Percentiles rank a stretch among this genome's conserved stretches.
phyloP scores from a whole-genome alignment of 306 rosid species.

The Prunus fruticosa region DNA sequence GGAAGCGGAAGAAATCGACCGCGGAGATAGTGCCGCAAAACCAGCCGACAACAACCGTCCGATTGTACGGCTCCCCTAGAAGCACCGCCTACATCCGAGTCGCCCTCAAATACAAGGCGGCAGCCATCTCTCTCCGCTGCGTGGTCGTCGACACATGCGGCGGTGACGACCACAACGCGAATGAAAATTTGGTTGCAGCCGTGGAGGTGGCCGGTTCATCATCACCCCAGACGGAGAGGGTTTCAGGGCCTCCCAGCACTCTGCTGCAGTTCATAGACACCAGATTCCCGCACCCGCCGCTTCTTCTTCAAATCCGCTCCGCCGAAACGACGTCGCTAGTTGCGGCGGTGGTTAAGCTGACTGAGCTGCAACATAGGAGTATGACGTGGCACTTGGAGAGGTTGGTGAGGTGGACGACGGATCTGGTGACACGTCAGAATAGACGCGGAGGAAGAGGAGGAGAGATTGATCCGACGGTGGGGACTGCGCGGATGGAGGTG shows the following conservation, averaged over 20 bases:
- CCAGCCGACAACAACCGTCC: conserved; percentile 39
- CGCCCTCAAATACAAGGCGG: conserved; percentile 62
- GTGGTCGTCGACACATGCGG: background rate
- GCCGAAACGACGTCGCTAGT: conserved; percentile 35
- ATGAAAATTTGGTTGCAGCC: background rate
- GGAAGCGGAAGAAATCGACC: conserved; percentile 44
- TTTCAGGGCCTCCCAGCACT: conserved; percentile 62
- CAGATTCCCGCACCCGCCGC: conserved; percentile 55
- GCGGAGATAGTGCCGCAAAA: conserved; percentile 81
- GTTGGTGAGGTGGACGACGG: conserved; percentile 72
- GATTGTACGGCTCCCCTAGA: conserved; percentile 58
- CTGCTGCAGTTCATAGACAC: conserved; percentile 54
- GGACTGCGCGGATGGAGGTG: conserved; percentile 76
- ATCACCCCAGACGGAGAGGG: conserved; percentile 26
- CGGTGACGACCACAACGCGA: background rate
- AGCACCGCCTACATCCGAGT: conserved; percentile 67
- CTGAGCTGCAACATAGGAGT: conserved; percentile 67
- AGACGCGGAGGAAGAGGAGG: conserved; percentile 32
- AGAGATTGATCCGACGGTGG: conserved; percentile 54
- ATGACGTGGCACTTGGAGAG: conserved; percentile 71
- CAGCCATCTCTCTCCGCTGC: conserved; percentile 36
- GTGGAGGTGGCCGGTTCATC: conserved; percentile 39
- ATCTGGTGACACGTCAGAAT: conserved; percentile 47
- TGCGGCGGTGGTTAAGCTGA: conserved; percentile 35
- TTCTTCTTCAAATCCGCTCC: background rate